Base-by-base conservation (phyloP, 306 rosid species). In the Chamaecrista fasciculata region DNA sequence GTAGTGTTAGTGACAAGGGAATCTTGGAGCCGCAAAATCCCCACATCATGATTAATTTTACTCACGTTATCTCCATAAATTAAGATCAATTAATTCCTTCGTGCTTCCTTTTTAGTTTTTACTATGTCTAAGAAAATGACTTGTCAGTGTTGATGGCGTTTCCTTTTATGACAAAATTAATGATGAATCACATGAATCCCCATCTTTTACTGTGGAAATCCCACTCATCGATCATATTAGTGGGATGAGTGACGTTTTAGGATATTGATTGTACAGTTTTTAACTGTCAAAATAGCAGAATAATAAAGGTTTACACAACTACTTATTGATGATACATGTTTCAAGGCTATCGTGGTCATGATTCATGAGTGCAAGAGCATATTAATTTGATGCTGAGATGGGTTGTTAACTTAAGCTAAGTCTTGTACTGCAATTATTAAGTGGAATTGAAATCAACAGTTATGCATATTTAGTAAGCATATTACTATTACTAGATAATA, bases 41-140 rank as follows among this genome's bases (percentile, higher is more conserved):
- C 67, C 33, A 25, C 52, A n/a, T 16, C 16, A 15, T 58, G 66
- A 43, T 72, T 43, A n/a, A n/a, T n/a, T n/a, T n/a, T n/a, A n/a
- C n/a, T 31, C 60, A 33, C 34, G 12, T 40, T 40, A 16, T 18
- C 18, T 20, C 14, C 14, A 50, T 50, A 20, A 21, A 50, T 20
- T 50, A 25, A 23, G 39, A 20, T 1, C n/a, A n/a, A n/a, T 65
- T 28, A 0, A 56, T 64, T n/a, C 12, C 21, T 58, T 29, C 15
- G 55, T 21, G 23, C n/a, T 16, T 50, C 42, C 24, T 8, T 39
- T 10, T 14, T 39, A 39, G n/a, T n/a, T n/a, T n/a, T n/a, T n/a
- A n/a, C n/a, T n/a, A n/a, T n/a, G n/a, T n/a, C n/a, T n/a, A n/a
- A n/a, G 25, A 15, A 57, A 15, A 15, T 57, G 42, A 28, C 21